These are phyloP conservation scores for Collybia mongolica DNA, from an alignment of 768 basidiomycete species.

Conservation along the genomic window DNA sequence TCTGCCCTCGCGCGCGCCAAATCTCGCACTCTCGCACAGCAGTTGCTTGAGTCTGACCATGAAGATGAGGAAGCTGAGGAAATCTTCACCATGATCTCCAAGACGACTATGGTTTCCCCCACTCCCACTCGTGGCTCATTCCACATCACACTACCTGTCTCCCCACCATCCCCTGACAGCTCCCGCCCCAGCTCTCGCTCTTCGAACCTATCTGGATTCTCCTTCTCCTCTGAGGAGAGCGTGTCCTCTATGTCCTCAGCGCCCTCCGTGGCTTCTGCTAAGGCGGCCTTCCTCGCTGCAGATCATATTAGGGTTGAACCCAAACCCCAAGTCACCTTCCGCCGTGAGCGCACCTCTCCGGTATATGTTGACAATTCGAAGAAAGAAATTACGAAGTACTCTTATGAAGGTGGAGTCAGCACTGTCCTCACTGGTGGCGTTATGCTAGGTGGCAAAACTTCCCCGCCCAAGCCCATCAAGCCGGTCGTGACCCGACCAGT, in stretches of 20 bases:
- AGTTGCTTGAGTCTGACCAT: slow-evolving; percentile 28
- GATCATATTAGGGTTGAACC: background rate
- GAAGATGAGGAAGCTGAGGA: slow-evolving; percentile 31
- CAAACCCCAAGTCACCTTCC: slow-evolving; percentile 1
- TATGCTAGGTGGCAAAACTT: slow-evolving; percentile 32
- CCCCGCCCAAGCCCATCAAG: background rate
- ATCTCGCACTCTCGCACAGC: slow-evolving; percentile 30
- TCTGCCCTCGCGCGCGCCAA: slow-evolving; percentile 18
- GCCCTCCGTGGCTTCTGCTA: slow-evolving; percentile 26
- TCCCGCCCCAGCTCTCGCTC: slow-evolving; percentile 42
- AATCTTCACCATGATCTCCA: slow-evolving; percentile 35
- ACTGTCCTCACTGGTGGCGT: slow-evolving; percentile 43
- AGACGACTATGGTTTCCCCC: slow-evolving; percentile 27
- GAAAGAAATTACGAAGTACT: slow-evolving; percentile 30
- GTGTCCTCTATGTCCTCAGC: slow-evolving; percentile 26
- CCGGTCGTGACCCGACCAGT: too few relatives aligned
- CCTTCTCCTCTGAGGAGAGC: slow-evolving; percentile 4
- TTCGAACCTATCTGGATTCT: slow-evolving; percentile 30
- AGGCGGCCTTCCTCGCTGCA: slow-evolving; percentile 7
- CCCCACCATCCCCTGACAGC: slow-evolving; percentile 20
- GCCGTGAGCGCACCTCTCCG: slow-evolving; percentile 5
- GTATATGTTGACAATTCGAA: slow-evolving; percentile 24
- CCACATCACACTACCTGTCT: slow-evolving; percentile 6
- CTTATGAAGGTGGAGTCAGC: slow-evolving; percentile 42
- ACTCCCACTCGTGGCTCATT: slow-evolving; percentile 28